A percentile compares a stretch with the other conserved stretches of the same genome.
Conservation (phyloP, 1,139 yeast species). For the Tardiomyces blankii region DNA sequence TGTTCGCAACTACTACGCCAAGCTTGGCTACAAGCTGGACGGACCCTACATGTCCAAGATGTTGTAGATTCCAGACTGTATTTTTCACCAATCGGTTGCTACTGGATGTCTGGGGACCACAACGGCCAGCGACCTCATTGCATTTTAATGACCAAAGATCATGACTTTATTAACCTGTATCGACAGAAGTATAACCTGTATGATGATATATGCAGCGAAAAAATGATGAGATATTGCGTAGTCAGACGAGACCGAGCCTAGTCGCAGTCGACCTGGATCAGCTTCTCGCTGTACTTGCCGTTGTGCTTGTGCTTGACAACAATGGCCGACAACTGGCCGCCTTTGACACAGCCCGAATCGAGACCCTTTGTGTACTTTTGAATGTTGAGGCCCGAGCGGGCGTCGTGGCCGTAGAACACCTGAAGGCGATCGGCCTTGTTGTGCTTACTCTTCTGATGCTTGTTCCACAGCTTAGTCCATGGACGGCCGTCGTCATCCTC, state of each 20-base stretch:
- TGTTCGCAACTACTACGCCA: constrained; percentile 88
- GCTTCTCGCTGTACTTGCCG: constrained; percentile 21
- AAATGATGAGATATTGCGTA: too few species aligned
- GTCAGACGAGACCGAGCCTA: background rate
- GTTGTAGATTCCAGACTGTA: constrained; percentile 26
- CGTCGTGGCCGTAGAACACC: constrained; percentile 89
- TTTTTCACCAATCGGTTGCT: too few species aligned
- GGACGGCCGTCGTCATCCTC: constrained; percentile 39
- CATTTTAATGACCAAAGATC: background rate
- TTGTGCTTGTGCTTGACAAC: constrained; percentile 28
- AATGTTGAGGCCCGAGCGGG: constrained; percentile 60
- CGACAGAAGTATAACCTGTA: background rate
- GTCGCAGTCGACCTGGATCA: constrained; percentile 23
- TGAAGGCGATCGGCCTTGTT: constrained; percentile 28
- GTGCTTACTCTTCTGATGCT: constrained; percentile 28
- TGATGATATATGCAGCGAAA: background rate
- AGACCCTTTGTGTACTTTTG: constrained; percentile 63
- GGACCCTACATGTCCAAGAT: constrained; percentile 93
- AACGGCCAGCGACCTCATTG: too few species aligned
- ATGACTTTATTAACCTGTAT: background rate
- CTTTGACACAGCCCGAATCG: constrained; percentile 75
- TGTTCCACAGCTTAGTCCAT: constrained; percentile 59
- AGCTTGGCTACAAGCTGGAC: constrained; percentile 81
- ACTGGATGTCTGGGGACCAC: too few species aligned
- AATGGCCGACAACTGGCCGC: constrained; percentile 58